Evolutionary conservation across 495 filamentous ascomycete species (phyloP), one percentile per base, ranked within the genome.

Genomic region (Trichodelitschia bisporula): DNA sequence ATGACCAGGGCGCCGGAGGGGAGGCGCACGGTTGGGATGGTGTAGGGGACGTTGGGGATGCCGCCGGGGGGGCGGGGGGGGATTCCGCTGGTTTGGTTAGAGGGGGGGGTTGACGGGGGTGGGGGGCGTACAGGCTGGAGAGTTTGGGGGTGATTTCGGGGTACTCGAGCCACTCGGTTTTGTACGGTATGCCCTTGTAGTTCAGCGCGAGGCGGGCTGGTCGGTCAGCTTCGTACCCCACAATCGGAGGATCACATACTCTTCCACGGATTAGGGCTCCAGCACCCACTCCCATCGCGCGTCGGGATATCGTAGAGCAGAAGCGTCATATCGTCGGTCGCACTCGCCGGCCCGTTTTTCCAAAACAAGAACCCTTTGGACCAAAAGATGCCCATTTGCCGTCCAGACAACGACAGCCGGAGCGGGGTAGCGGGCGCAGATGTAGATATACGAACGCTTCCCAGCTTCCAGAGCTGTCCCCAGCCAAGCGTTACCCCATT

Each of bases 111-210:
- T 44, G 14, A 41, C 20, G 5, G 8, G 28, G 15, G 28, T 20
- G 9, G n/a, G 20, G 9, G 21, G 48, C 51, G 40, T 19, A 59
- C 56, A 56, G 45, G 14, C 53, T 48, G 32, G 56, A 46, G 26
- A 67, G 42, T 15, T 32, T 53, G 1, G 58, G 48, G 4, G 42
- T 52, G 35, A 76, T 51, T 28, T 71, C 60, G 3, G 66, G 68
- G 42, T 72, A 72, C 39, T 73, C 63, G 33, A 64, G 44, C 66
- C 65, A 74, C 57, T 66, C 52, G 3, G 69, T 76, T 34, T 54
- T 51, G 48, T 71, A 72, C 29, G 60, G 51, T n/a, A 73, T 43
- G 4, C 50, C 48, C 42, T 76, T 73, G 51, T 56, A 66, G 48
- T 72, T 71, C 21, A 76, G 49, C 3, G 48, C 25, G 10, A 73